A percentile compares a stretch with the other conserved stretches of the same genome.
Conservation (phyloP, 2,329 filamentous ascomycete genomes). For the Sporothrix pallida region DNA sequence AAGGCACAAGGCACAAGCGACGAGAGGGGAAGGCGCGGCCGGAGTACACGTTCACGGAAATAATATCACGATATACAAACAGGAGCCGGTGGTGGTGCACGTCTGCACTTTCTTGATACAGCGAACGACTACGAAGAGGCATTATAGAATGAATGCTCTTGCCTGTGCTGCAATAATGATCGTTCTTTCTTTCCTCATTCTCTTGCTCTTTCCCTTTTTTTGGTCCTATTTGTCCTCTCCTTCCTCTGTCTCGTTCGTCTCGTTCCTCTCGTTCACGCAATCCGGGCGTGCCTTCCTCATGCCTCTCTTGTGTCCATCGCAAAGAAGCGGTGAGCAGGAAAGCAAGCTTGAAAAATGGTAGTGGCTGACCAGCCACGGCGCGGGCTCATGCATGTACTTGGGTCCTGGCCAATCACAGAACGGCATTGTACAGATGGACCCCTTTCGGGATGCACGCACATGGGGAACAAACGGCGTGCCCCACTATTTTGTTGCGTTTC, state of each 20-base stretch:
- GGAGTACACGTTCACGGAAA: conserved; percentile 6
- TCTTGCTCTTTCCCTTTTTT: background rate
- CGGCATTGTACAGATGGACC: background rate
- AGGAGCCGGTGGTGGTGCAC: conserved; percentile 9
- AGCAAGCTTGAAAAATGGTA: conserved; percentile 26
- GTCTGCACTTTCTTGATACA: conserved; percentile 6
- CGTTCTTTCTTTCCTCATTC: background rate
- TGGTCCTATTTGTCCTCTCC: background rate
- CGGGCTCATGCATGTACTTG: conserved; percentile 37
- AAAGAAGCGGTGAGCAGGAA: conserved; percentile 37
- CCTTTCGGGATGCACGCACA: conserved; percentile 35
- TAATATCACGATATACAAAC: conserved; percentile 2
- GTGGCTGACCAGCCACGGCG: conserved; percentile 39
- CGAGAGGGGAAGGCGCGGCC: background rate
- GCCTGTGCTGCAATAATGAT: conserved; percentile 10
- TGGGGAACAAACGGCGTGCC: conserved; percentile 35
- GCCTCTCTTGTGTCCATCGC: background rate
- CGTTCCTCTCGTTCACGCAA: background rate
- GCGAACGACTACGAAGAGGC: background rate
- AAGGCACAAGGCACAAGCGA: background rate
- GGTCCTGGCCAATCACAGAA: conserved; percentile 33
- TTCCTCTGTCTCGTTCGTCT: background rate
- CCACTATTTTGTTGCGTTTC: conserved; percentile 24
- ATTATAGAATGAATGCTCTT: background rate
- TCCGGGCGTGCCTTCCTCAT: conserved; percentile 16